A percentile compares a stretch with the other conserved stretches of the same genome.
These are phyloP conservation scores for Lentinula sp. DNA, from an alignment of 768 basidiomycete species.

Conservation along the genomic window DNA sequence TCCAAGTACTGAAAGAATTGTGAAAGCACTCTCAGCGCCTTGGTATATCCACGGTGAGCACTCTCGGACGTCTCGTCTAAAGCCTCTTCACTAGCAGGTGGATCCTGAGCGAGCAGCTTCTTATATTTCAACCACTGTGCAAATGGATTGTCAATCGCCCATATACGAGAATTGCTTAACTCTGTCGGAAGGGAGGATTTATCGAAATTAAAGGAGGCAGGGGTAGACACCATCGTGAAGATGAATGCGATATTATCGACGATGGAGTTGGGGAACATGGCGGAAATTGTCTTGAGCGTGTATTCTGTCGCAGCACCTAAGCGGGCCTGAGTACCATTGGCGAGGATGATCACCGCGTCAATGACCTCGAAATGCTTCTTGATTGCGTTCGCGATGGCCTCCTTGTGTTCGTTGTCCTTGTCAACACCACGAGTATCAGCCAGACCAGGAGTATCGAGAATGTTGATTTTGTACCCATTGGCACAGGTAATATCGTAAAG, in stretches of 20 bases:
- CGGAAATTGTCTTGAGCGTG: conserved; percentile 14
- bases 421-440: conserved; percentile 20
- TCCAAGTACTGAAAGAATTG: conserved; percentile 12
- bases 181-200: neutral
- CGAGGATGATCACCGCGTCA: conserved; percentile 22
- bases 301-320: conserved; percentile 18
- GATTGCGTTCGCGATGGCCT: conserved; percentile 17
- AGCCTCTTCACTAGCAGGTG: neutral
- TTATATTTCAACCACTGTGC: neutral
- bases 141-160: neutral
- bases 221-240: conserved; percentile 17
- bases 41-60: conserved; percentile 2
- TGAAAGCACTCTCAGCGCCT: conserved; percentile 10
- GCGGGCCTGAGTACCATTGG: conserved; percentile 19
- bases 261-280: conserved; percentile 19
- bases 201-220: conserved; percentile 17
- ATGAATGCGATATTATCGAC: conserved; percentile 20
- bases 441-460: conserved; percentile 23
- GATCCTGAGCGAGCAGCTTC: neutral
- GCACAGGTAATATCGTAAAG: neutral
- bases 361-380: conserved; percentile 12
- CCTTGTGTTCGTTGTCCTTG: conserved; percentile 18
- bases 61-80: neutral
- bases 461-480: conserved; percentile 10
- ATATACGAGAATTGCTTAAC: neutral